These are phyloP conservation scores for Lasiodiplodia citricola DNA, from an alignment of 2,329 filamentous ascomycete species.

Conservation along the genomic window DNA sequence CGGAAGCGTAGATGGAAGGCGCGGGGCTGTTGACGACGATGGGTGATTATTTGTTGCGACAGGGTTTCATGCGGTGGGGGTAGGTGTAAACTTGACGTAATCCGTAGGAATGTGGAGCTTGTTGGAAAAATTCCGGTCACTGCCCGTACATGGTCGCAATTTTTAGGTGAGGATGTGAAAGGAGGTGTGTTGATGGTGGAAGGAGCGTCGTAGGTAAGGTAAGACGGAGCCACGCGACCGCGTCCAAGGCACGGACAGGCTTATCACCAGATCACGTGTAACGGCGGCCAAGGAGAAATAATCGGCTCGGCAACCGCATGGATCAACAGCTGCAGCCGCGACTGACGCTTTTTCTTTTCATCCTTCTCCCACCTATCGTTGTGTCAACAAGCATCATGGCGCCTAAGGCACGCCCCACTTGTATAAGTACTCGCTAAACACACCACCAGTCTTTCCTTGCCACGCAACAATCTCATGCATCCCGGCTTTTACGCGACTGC, in stretches of 20 bases:
- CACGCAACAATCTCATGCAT: background rate
- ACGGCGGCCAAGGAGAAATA: background rate
- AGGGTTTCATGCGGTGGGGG: background rate
- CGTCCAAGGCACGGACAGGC: background rate
- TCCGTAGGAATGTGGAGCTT: background rate
- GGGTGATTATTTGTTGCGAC: background rate
- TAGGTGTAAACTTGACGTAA: background rate
- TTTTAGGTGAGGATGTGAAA: background rate
- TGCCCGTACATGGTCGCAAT: background rate
- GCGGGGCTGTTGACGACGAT: background rate
- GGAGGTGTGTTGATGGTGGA: background rate
- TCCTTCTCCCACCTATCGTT: background rate
- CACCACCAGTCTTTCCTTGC: background rate
- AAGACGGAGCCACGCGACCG: background rate
- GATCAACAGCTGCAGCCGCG: background rate
- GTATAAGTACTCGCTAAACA: background rate
- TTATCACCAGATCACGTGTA: constrained; percentile 12
- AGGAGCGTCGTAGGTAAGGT: background rate
- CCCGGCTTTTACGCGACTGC: background rate
- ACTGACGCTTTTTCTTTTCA: background rate
- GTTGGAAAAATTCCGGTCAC: background rate
- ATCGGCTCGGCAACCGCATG: background rate
- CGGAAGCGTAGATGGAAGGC: background rate
- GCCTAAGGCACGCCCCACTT: background rate
- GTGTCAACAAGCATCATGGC: background rate